Evolutionary conservation across 495 filamentous ascomycete genomes (phyloP).

Genomic region (Friedmanniomyces endolithicus): DNA sequence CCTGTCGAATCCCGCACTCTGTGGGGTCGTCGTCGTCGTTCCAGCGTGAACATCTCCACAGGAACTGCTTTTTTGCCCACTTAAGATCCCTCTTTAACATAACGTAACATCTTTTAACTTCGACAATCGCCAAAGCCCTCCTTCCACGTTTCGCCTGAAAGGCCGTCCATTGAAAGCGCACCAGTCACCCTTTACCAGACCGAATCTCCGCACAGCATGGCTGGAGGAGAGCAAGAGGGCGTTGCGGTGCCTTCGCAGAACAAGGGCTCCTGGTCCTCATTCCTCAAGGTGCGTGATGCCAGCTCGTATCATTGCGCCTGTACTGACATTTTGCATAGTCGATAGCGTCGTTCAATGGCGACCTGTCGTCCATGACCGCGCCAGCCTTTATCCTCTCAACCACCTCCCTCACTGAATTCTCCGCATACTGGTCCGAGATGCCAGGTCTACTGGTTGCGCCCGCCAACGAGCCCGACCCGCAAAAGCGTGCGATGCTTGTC

Average conservation of each 20-base stretch:
- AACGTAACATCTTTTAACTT: no score
- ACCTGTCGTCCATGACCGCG: constrained; percentile 84
- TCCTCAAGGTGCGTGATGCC: constrained; percentile 28
- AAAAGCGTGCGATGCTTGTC: constrained; percentile 74
- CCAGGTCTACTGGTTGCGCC: constrained; percentile 79
- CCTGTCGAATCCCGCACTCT: no score
- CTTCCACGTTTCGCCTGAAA: no score
- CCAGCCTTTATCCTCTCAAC: constrained; percentile 91
- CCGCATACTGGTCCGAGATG: constrained; percentile 94
- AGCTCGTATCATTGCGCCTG: neutral
- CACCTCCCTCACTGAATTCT: constrained; percentile 87
- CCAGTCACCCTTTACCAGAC: no score
- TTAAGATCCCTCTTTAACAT: no score
- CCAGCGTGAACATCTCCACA: no score
- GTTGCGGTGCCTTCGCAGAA: constrained; percentile 26
- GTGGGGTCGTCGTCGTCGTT: no score
- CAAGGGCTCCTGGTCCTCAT: constrained; percentile 30
- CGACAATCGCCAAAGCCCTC: no score
- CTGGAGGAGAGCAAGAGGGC: constrained; percentile 22
- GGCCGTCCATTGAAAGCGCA: no score
- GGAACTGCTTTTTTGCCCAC: no score
- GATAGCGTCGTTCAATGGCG: constrained; percentile 92
- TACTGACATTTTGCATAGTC: constrained; percentile 36
- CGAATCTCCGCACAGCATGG: neutral
- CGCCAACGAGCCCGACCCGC: constrained; percentile 63